Evolutionary conservation across 2,329 filamentous ascomycete species (phyloP), one percentile per base, ranked within the genome.

Genomic region (Fusarium dimerum): DNA sequence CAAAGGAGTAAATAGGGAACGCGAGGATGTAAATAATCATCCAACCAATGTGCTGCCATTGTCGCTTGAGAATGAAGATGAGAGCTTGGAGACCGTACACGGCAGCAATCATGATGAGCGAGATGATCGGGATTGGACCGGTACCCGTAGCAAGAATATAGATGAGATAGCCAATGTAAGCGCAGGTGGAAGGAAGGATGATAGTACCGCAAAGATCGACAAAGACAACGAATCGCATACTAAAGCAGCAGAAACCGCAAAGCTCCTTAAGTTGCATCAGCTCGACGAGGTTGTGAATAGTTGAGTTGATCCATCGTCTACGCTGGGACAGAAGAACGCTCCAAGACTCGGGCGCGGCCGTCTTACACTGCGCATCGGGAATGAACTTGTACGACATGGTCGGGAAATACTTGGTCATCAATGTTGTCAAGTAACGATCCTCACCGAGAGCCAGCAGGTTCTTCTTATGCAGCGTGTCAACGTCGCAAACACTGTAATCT

Each of bases 221-320:
- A 64, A 97, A 89, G 60, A 97, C 94, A 58, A 97, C 84, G 66
- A 97, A 97, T 57, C 93, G 87, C 93, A 97, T 97, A 57, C 89
- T 92, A 79, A 97, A 97, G 76, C 90, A 96, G 77, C 94, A 99
- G 85, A 99, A 99, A 62, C 94, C 94, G 69, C 94, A 99, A 73
- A 99, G 87, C 67, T 99, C 92, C 71, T 92, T 88, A 43, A 99
- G 81, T 65, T 88, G 88, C 69, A 96, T 87, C 67, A 99, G 78
- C 72, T 99, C 94, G 26, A 88, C 89, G 68, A 99, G 74, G 71
- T 99, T 99, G 80, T 99, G 94, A 56, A 99, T 88, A 10, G 94
- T 99, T 1, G 94, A 97, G 76, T 99, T 99, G 73, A 99, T 99
- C 94, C 94, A 99, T 71, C 94, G 89, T 78, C 94, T 92, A 80